Base-by-base conservation (phyloP, 148 eudicot genomes). In the Dianthus caryophyllus region DNA sequence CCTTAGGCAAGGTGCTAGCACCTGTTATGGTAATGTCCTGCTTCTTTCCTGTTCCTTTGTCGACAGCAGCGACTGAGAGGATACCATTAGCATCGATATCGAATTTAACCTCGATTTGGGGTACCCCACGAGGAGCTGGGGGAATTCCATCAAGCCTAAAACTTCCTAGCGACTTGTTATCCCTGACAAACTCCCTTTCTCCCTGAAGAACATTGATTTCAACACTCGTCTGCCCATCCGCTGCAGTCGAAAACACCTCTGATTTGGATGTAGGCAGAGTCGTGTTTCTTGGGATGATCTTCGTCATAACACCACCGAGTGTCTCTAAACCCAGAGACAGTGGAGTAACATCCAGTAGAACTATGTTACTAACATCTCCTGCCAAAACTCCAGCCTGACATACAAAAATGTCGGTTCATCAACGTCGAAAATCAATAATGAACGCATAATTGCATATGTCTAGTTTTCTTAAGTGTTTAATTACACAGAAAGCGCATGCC, bases 81-180 rank as follows among this genome's bases (percentile, higher is more conserved):
- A 87, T 83, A 36, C 93, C 93, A 70, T 83, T 87, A 39, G 89
- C 85, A 75, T 87, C 93, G 50, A 85, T 83, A 36, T 87, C 89
- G 26, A 87, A 87, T 51, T 72, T 81, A 29, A 87, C 87, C 79
- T 87, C 86, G 43, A 87, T 77, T 54, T 83, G 89, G 41, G 93
- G 89, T 25, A 87, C 93, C 49, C 93, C 93, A 47, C 89, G 84
- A 7, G 89, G 89, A 26, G 93, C 84, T 47, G 93, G 93, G 17
- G 93, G 93, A 66, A 87, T 87, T 41, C 89, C 93, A 68, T 83
- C 87, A 20, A 87, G 76, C 0, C 84, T 73, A 80, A 87, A 84
- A 49, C 93, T 79, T 27, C 93, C 89, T 29, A 87, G 81, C 30
- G 82, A 85, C 67, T 84, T 87, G 71, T 83, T 84, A 64, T 84